Evolutionary conservation across 2,329 filamentous ascomycete genomes (phyloP), one percentile per base, ranked within the genome.

Genomic region (Coniochaeta prunicola): DNA sequence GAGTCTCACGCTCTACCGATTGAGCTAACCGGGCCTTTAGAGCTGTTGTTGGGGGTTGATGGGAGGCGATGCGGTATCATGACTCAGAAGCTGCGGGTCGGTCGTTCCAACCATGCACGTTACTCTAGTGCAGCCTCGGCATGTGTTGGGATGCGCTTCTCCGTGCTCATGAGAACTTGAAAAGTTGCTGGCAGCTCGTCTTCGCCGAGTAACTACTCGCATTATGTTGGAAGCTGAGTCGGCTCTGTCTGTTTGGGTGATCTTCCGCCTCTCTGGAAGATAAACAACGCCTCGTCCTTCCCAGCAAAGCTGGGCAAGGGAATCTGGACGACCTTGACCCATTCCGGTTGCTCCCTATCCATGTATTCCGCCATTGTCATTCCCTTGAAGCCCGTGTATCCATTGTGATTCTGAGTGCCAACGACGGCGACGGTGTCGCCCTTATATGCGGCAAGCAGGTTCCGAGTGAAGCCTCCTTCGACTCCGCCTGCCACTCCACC

Each of bases 1-100:
- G 84, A 87, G 84, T 86, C 84, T 85, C 80, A 86, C 83, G 84
- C 83, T 87, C 84, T 87, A 86, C 81, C 81, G 81, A 85, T 84
- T 85, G 82, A 85, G 82, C 82, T 85, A 85, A 77, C 79, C 78
- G 75, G 78, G 78, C 78, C 21, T 50, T 26, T 15, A 50, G 45
- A 50, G 45, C 45, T n/a, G 19, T 26, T 50, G 45, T 50, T 50
- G 45, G 45, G 45, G 45, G 9, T 50, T 50, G 45, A 28, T 50
- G 45, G 45, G 13, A 17, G 45, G 15, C 24, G 24, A 50, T 21
- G 45, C 45, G 45, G 45, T 50, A 50, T 50, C 45, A 50, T 50
- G 45, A 50, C 45, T 50, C 45, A 50, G 21, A 17, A 50, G 26
- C 2, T 8, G 45, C 45, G 45, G 45, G 21, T 50, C 24, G 2